Evolutionary conservation across 345 rosid genomes (phyloP), one percentile per base, ranked within the genome.

Genomic region (Corchorus olitorius): DNA sequence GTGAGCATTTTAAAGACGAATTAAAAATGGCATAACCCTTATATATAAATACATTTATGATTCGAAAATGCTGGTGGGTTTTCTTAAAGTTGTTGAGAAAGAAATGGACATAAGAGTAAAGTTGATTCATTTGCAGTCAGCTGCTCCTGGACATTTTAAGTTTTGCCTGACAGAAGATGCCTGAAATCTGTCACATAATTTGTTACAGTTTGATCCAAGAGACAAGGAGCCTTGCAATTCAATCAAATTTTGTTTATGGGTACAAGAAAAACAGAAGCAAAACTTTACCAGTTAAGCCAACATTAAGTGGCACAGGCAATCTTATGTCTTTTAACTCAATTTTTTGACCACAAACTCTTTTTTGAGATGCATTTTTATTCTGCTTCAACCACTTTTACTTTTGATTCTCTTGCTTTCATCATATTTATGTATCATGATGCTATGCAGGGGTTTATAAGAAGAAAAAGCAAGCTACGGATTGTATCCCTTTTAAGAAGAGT

Each of bases 401-500:
- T 65, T 27, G 6, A 34, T 45, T 62, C 45, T 62, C 35, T 35
- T 35, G 4, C 66, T 62, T 64, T 3, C 6, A 37, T 64, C 46
- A 17, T 64, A 37, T 27, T 27, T 27, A 27, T 27, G 27, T 17
- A 15, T 17, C 7, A 37, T 62, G 34, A 45, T 66, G 8, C 34
- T 45, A 12, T 46, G 17, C 50, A 66, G 54, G 71, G 37, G 46
- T 66, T 3, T 67, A 14, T 39, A 65, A 65, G 3, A 11, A 15
- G 41, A 45, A 2, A 19, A n/a, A 4, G 50, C 27, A n/a, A 43
- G 19, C 33, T 65, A 41, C 37, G 5, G 37, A 22, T 49, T 3
- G 56, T 7, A 27, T 68, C 43, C 55, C 41, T 22, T 70, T 34
- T 17, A 70, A 52, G 73, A 52, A 52, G 46, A 70, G 58, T 50